Base-by-base conservation (phyloP, 139 green algal species). In the Asterochloris sp. region DNA sequence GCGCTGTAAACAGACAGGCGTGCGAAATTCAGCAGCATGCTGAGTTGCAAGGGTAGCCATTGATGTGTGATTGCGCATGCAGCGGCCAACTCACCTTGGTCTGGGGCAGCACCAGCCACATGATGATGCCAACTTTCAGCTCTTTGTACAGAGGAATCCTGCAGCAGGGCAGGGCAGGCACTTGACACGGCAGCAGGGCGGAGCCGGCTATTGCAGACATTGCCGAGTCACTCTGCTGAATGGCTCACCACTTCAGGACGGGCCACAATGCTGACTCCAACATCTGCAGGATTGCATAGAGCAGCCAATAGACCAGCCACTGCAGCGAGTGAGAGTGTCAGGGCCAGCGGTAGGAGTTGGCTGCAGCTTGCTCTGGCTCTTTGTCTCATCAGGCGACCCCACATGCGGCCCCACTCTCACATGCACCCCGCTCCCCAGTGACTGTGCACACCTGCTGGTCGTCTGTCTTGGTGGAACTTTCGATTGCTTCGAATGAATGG, bases 291-390 rank as follows among this genome's bases (percentile, higher is more conserved):
- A 83, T 47, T 16, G 79, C 77, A 47, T 78, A 83, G 26, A 83
- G 61, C 27, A 83, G 54, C 79, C 79, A 83, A 47, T 83, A 83
- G 38, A 83, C 73, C 69, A 83, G 54, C 79, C 79, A 83, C 79
- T 83, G 69, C 69, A 66, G 47, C 10, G 19, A 38, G 66, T 21
- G 38, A 60, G 11, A 69, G 17, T 54, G 16, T 69, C 23, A 69
- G 47, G 54, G 26, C 64, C 17, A 16, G 23, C 24, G 8, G 15
- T 11, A 69, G 11, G 21, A 26, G 8, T 24, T 10, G 4, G 17
- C 2, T 26, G 21, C 66, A 71, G 66, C 21, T 71, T 71, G 66
- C 26, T 27, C 9, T 19, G 38, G 26, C 10, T 17, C 16, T 11
- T 28, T 21, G 47, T 4, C 19, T 29, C 19, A 27, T 11, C 10